A percentile compares a stretch with the other conserved stretches of the same genome.
Evolutionary conservation across 352 stramenopile genomes (phyloP).

Genomic region (Phytophthora sp.): DNA sequence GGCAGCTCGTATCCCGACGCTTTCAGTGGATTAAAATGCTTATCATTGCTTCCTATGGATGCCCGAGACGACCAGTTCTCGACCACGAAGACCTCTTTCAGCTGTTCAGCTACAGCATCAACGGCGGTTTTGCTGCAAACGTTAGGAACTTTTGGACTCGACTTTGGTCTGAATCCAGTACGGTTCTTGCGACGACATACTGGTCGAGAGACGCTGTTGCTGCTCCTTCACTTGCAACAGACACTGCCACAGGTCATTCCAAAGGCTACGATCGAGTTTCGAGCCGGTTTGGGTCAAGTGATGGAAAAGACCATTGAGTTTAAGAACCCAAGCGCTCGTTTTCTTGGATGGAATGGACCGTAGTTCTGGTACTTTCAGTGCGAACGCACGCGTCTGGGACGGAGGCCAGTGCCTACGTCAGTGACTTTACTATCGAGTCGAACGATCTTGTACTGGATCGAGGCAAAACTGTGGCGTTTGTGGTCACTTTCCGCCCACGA

Average conservation of each 20-base stretch:
- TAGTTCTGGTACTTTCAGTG: neutral
- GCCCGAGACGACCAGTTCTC: conserved; percentile 31
- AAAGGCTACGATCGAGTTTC: conserved; percentile 94
- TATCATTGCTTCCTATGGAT: conserved; percentile 73
- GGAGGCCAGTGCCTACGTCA: conserved; percentile 18
- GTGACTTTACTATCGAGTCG: conserved; percentile 80
- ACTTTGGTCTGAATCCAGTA: conserved; percentile 72
- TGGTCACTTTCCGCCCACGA: conserved; percentile 81
- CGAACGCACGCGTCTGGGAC: neutral
- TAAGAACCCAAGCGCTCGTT: conserved; percentile 91
- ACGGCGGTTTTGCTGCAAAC: conserved; percentile 60
- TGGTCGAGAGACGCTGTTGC: conserved; percentile 76
- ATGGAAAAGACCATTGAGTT: conserved; percentile 95
- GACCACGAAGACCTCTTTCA: conserved; percentile 24
- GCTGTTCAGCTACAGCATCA: conserved; percentile 64
- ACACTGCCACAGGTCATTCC: conserved; percentile 92
- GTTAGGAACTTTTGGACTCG: conserved; percentile 69
- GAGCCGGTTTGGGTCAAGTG: conserved; percentile 78
- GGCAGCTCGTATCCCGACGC: conserved; percentile 85
- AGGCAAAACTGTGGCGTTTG: conserved; percentile 71
- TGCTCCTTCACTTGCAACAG: conserved; percentile 92
- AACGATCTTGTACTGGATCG: conserved; percentile 80
- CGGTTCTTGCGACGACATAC: conserved; percentile 68
- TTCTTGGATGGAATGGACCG: conserved; percentile 68
- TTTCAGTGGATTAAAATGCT: conserved; percentile 65